Conservation (phyloP, 768 basidiomycete species). For the Russula dissimulans region DNA sequence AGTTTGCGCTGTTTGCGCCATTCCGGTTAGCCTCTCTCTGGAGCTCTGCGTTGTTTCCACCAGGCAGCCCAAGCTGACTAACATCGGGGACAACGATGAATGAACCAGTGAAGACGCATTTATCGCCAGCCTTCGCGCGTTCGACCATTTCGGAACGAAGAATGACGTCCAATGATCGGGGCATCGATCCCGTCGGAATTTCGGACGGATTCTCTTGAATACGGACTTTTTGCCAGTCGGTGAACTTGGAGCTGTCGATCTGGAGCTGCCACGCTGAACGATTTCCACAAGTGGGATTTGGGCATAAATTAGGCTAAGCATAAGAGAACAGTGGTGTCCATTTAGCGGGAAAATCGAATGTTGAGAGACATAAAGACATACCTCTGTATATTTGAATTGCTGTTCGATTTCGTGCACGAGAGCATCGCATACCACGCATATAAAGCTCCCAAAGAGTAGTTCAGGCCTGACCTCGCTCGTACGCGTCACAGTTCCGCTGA, state of each 20-base stretch:
- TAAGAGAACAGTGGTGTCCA: background rate
- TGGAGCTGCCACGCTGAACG: constrained; percentile 86
- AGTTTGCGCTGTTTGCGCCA: constrained; percentile 48
- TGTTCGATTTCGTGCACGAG: constrained; percentile 91
- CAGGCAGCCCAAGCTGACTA: constrained; percentile 88
- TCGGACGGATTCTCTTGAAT: constrained; percentile 99
- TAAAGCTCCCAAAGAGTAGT: constrained; percentile 85
- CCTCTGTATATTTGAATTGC: constrained; percentile 99
- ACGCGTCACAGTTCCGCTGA: constrained; percentile 94
- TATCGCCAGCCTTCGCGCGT: constrained; percentile 98
- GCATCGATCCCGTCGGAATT: constrained; percentile 98
- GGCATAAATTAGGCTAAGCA: constrained; percentile 79
- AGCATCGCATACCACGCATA: constrained; percentile 82
- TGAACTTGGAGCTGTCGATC: constrained; percentile 93
- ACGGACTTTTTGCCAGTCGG: constrained; percentile 98
- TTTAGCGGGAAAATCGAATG: constrained; percentile 6
- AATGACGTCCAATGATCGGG: constrained; percentile 91
- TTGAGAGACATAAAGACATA: constrained; percentile 24
- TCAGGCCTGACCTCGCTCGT: constrained; percentile 98
- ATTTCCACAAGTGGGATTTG: constrained; percentile 91
- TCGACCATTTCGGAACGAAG: constrained; percentile 94
- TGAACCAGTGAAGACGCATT: constrained; percentile 94
- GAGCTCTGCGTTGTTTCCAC: constrained; percentile 85
- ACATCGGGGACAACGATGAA: constrained; percentile 99
- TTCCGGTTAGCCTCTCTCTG: constrained; percentile 74